Evolutionary conservation across 768 basidiomycete species (phyloP), one percentile per base, ranked within the genome.

Genomic region (Panaeolus cyanescens): DNA sequence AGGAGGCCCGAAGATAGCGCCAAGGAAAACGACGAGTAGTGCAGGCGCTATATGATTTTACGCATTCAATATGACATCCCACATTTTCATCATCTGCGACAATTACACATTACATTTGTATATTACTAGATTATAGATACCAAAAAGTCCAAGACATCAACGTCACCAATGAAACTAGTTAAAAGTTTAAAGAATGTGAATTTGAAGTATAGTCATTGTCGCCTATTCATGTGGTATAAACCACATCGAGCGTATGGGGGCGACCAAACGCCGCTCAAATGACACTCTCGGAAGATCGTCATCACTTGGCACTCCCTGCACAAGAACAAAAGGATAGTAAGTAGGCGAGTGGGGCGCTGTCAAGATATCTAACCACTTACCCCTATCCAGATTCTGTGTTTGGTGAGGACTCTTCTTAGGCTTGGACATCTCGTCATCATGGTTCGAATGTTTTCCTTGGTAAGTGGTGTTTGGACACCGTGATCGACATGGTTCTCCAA

Each of bases 351-450:
- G 45, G 45, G 45, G 4, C 25, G 25, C 25, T 15, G 19, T 25
- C 32, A 54, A 32, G 32, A 32, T 19, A 28, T 28, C 32, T 28
- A 31, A 58, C 32, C 45, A 59, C 45, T 8, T 50, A 50, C 45
- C 25, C 22, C 87, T 64, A 75, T 83, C 86, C 87, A 89, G 10
- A 82, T 68, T 36, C 85, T 75, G 17, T 78, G 77, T 60, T 80
- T 81, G 19, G 79, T 80, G 12, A 85, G 74, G 40, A 89, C 73
- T 58, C 75, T 82, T 42, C 70, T 73, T 45, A 90, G 70, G 20
- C 65, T 74, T 2, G 71, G 74, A 22, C 79, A 77, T 3, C 65
- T 62, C 31, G 67, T 65, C 73, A 84, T 81, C 71, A 88, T 72
- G 34, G 73, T 57, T 9, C 69, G 70, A 20, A 79, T 78, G 32